Evolutionary conservation across 2,329 filamentous ascomycete genomes (phyloP).

Genomic region (Gaeumannomyces tritici): DNA sequence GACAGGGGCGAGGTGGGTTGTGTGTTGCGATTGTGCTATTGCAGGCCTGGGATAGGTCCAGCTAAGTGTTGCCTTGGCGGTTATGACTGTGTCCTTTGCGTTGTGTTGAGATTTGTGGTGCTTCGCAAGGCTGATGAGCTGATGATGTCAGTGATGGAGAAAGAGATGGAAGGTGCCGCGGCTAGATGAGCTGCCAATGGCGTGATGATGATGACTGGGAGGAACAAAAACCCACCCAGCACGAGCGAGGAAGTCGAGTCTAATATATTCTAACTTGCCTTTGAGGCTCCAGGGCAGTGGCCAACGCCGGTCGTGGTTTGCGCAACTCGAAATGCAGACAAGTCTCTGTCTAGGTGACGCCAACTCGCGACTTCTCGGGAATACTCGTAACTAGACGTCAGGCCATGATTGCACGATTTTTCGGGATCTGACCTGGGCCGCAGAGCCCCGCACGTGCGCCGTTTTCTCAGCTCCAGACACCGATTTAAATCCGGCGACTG

Average conservation of each 20-base stretch:
- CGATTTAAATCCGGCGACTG: neutral
- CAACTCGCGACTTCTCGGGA: neutral
- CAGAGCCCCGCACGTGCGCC: neutral
- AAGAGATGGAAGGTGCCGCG: neutral
- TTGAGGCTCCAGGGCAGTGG: too few species aligned
- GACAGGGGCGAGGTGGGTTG: neutral
- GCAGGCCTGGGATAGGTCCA: neutral
- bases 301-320: neutral
- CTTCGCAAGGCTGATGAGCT: neutral
- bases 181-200: neutral
- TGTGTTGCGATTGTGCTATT: neutral
- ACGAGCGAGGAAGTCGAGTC: neutral
- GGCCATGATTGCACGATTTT: slow-evolving; percentile 1
- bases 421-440: neutral
- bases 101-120: too few species aligned
- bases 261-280: neutral
- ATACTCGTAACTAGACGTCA: neutral
- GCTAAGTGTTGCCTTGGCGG: neutral
- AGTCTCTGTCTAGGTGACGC: neutral
- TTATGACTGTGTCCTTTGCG: neutral
- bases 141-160: neutral
- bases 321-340: neutral
- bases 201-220: neutral
- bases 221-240: neutral
- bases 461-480: neutral